A percentile compares a stretch with the other conserved stretches of the same genome.
Evolutionary conservation across 805 yeast species (phyloP).

Genomic region (Candida ovalis): DNA sequence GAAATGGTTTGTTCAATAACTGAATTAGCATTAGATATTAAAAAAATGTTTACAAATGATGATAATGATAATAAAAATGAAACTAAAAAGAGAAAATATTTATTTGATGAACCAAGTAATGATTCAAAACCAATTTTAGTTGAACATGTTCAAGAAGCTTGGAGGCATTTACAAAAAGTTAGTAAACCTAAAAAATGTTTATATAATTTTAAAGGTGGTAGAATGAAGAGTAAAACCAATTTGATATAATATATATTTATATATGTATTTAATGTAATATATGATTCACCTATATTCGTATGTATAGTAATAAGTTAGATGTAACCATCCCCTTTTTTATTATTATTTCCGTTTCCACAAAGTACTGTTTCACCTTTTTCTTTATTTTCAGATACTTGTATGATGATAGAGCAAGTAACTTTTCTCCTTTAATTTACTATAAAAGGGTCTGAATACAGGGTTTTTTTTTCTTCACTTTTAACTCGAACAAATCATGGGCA

Average conservation of each 20-base stretch:
- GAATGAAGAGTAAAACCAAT: slow-evolving; percentile 48
- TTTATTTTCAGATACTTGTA: too few relatives aligned
- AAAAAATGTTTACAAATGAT: slow-evolving; percentile 49
- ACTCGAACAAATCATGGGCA: too few relatives aligned
- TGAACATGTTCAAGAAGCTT: slow-evolving; percentile 83
- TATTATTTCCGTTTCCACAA: too few relatives aligned
- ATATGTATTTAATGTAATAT: too few relatives aligned
- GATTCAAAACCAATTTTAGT: slow-evolving; percentile 74
- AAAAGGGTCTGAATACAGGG: too few relatives aligned
- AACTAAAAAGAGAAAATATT: slow-evolving; percentile 50
- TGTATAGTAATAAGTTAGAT: too few relatives aligned
- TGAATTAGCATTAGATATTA: slow-evolving; percentile 82
- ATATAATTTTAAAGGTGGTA: slow-evolving; percentile 70
- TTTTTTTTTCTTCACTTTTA: too few relatives aligned
- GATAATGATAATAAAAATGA: slow-evolving; percentile 35
- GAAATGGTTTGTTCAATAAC: slow-evolving; percentile 95
- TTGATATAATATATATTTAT: slow-evolving; percentile 33
- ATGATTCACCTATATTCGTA: too few relatives aligned
- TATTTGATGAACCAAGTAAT: slow-evolving; percentile 88
- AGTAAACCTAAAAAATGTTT: slow-evolving; percentile 58
- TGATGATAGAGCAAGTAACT: too few relatives aligned
- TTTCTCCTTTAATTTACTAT: too few relatives aligned
- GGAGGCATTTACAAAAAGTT: slow-evolving; percentile 67
- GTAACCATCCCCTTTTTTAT: too few relatives aligned
- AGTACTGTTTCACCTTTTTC: too few relatives aligned